phyloP scores from a whole-genome alignment of 352 stramenopile species.

The Globisporangium parvum region DNA sequence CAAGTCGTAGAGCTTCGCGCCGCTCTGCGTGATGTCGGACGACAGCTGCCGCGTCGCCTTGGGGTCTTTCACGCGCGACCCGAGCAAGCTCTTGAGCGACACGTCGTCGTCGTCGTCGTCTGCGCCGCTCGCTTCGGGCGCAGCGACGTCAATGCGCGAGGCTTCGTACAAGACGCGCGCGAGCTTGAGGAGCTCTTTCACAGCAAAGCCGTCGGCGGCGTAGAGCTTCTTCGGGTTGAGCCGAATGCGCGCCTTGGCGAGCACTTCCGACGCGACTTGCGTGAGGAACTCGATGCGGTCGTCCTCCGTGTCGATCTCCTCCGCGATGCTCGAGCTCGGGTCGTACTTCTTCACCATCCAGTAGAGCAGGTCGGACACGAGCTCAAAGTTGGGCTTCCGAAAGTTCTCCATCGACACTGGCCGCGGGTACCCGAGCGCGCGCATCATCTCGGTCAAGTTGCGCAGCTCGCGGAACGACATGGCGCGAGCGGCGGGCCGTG shows the following conservation, averaged over 20 bases:
- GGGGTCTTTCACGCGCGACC: conserved; percentile 79
- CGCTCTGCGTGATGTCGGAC: conserved; percentile 91
- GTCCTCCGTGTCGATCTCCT: conserved; percentile 94
- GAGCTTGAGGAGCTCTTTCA: conserved; percentile 95
- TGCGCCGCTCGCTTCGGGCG: conserved; percentile 24
- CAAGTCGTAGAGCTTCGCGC: conserved; percentile 90
- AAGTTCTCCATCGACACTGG: conserved; percentile 93
- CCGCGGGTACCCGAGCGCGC: conserved; percentile 90
- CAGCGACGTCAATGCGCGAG: conserved; percentile 54
- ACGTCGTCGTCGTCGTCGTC: conserved; percentile 72
- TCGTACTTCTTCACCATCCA: conserved; percentile 96
- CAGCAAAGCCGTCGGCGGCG: conserved; percentile 89
- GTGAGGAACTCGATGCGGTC: conserved; percentile 94
- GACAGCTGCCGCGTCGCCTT: conserved; percentile 89
- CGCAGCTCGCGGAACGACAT: conserved; percentile 87
- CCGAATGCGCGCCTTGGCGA: conserved; percentile 88
- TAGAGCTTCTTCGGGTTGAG: conserved; percentile 96
- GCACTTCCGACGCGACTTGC: conserved; percentile 69
- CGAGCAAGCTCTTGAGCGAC: conserved; percentile 62
- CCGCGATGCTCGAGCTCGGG: conserved; percentile 77
- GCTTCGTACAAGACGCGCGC: conserved; percentile 90
- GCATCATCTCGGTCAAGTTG: conserved; percentile 96
- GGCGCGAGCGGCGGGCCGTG: no score
- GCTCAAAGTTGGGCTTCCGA: conserved; percentile 93
- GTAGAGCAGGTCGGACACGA: conserved; percentile 94